A percentile compares a stretch with the other conserved stretches of the same genome.
phyloP scores from a whole-genome alignment of 306 rosid species.

The Canavalia ensiformis region DNA sequence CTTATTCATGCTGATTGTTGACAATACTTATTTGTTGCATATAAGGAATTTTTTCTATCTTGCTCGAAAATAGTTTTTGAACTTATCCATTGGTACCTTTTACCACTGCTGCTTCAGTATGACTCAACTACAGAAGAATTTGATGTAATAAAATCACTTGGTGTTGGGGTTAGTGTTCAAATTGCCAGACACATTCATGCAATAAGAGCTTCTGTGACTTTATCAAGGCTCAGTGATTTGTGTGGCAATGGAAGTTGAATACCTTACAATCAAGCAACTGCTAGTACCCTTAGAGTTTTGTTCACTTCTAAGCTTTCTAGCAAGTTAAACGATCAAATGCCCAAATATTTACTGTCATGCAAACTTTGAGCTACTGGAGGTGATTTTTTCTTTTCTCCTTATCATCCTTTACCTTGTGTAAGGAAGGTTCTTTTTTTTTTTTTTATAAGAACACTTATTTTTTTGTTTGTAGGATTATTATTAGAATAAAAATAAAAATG shows the following conservation, averaged over 20 bases:
- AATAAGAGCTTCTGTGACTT: slow-evolving; percentile 74
- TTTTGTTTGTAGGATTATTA: background rate
- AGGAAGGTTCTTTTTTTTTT: background rate
- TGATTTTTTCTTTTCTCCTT: slow-evolving; percentile 37
- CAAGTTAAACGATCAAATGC: slow-evolving; percentile 84
- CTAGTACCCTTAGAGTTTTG: slow-evolving; percentile 78
- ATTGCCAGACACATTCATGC: slow-evolving; percentile 96
- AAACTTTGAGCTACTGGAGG: slow-evolving; percentile 98
- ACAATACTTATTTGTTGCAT: slow-evolving; percentile 12
- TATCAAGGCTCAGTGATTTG: slow-evolving; percentile 93
- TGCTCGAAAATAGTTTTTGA: background rate
- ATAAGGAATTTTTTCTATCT: background rate
- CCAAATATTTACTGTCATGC: slow-evolving; percentile 87
- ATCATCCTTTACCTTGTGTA: background rate
- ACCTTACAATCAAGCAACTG: slow-evolving; percentile 82
- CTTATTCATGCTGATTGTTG: background rate
- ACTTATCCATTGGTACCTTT: slow-evolving; percentile 72
- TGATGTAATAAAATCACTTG: slow-evolving; percentile 81
- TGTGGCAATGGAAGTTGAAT: slow-evolving; percentile 70
- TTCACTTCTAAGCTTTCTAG: slow-evolving; percentile 95
- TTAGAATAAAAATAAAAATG: background rate
- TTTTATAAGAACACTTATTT: slow-evolving; percentile 3
- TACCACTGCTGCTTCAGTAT: slow-evolving; percentile 95
- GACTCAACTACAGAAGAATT: slow-evolving; percentile 97
- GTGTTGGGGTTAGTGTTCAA: slow-evolving; percentile 97